Base-by-base conservation (phyloP, 2,329 filamentous ascomycete species). In the Penicillium carneum region DNA sequence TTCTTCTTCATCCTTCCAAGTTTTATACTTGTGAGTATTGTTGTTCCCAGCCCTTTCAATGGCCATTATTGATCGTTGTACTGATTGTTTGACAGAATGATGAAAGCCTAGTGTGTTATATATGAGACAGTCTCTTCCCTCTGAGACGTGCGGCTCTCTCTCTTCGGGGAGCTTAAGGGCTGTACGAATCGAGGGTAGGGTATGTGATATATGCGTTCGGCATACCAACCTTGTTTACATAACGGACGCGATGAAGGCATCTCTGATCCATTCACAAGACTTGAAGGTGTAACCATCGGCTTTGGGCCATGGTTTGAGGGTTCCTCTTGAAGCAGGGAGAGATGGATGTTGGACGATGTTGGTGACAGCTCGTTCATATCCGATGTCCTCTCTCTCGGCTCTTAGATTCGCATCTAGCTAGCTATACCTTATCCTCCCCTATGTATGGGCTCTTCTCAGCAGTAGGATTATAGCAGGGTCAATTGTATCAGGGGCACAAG, bases 161-260 rank as follows among this genome's bases (percentile, higher is more conserved):
- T 68, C 71, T 87, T 87, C 82, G 85, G 81, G 82, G 88, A 91
- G 93, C 93, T 91, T 79, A 92, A 97, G 95, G 85, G 94, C 92
- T 90, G 85, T 81, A 67, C 82, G 86, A 87, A 79, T 81, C 81
- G 83, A 83, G 84, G 80, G 83, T 82, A 81, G 87, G 86, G 82
- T 90, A 87, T 84, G 87, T 99, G 95, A 98, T 88, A 93, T 93
- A 86, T 89, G 95, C 93, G 95, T 97, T 91, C 93, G 94, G 92
- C 95, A 97, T 94, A 97, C 85, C 86, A 88, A 74, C 90, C 94
- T 97, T 98, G 93, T 97, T 96, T 92, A 86, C 83, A 82, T 64
- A 20, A 92, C 93, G 94, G 88, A 97, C 94, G 95, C 93, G 87
- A 92, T 90, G 86, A 90, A 89, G 90, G 92, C 90, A 96, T 91